Conservation (phyloP, 306 rosid genomes). For the Amphicarpaea edgeworthii region DNA sequence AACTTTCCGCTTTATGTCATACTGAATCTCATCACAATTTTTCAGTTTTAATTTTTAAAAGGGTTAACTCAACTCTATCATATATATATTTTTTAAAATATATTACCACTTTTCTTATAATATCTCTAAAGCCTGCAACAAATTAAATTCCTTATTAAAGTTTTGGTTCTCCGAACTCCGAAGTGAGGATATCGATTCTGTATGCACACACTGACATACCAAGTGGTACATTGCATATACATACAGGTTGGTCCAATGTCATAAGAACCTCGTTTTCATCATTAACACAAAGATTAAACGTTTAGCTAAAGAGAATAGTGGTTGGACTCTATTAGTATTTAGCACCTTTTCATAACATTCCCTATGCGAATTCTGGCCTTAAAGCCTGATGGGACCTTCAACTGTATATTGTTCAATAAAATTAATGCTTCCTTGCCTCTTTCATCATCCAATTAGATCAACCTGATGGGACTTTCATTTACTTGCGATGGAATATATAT, state of each 20-base stretch:
- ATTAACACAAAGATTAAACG: slow-evolving; percentile 22
- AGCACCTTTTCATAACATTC: neutral
- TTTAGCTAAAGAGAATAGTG: slow-evolving; percentile 18
- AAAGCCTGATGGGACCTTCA: slow-evolving; percentile 42
- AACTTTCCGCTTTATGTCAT: neutral
- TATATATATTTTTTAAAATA: too few species aligned
- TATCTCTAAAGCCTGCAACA: neutral
- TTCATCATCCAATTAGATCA: slow-evolving; percentile 5
- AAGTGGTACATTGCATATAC: slow-evolving; percentile 8
- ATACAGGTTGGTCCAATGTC: slow-evolving; percentile 33
- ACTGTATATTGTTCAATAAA: slow-evolving; percentile 29
- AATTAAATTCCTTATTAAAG: neutral
- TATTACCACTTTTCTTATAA: too few species aligned
- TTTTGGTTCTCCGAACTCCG: neutral
- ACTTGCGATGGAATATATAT: too few species aligned
- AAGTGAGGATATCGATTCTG: slow-evolving; percentile 11
- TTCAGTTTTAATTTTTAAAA: neutral
- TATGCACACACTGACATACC: neutral
- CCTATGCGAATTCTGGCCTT: neutral
- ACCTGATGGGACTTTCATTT: neutral
- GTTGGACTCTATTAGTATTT: neutral
- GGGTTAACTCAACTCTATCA: neutral
- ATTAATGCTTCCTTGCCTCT: slow-evolving; percentile 17
- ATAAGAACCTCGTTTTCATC: slow-evolving; percentile 31
- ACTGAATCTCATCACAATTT: too few species aligned